Percentiles rank a stretch among this genome's conserved stretches.
Conservation (phyloP, 2,329 filamentous ascomycete species). For the Colletotrichum plurivorum region DNA sequence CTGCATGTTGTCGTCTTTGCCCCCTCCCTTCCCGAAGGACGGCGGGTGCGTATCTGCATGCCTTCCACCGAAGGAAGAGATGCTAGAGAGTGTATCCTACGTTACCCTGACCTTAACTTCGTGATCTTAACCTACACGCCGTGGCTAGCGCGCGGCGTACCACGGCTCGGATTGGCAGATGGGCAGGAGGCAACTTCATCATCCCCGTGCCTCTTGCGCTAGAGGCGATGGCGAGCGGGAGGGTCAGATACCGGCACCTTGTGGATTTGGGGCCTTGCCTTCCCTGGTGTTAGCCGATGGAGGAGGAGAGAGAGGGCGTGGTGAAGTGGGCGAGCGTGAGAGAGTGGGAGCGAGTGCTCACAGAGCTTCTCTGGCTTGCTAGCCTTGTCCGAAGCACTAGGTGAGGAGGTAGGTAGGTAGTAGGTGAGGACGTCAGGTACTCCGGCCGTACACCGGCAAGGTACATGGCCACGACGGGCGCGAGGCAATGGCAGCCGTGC, state of each 20-base stretch:
- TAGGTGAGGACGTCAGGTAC: neutral
- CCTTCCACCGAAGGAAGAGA: neutral
- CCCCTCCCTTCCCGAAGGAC: neutral
- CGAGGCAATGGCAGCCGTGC: slow-evolving; percentile 20
- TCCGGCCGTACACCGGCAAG: neutral
- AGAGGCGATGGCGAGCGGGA: slow-evolving; percentile 36
- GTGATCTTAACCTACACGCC: slow-evolving; percentile 4
- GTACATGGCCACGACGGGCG: slow-evolving; percentile 17
- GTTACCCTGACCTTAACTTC: slow-evolving; percentile 28
- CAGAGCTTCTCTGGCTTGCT: slow-evolving; percentile 1
- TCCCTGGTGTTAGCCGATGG: slow-evolving; percentile 6
- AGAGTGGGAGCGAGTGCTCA: too few relatives aligned
- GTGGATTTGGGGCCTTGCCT: slow-evolving; percentile 15
- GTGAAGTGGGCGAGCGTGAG: neutral
- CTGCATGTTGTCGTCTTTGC: slow-evolving; percentile 12
- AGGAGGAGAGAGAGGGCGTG: neutral
- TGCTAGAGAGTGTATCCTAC: slow-evolving; percentile 20
- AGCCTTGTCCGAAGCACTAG: slow-evolving; percentile 27
- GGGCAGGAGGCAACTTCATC: slow-evolving; percentile 9
- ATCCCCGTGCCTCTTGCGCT: slow-evolving; percentile 17
- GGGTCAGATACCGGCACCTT: slow-evolving; percentile 28
- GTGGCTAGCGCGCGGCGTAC: slow-evolving; percentile 2
- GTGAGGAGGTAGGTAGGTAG: neutral
- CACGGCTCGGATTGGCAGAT: slow-evolving; percentile 18
- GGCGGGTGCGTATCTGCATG: slow-evolving; percentile 12